Conservation (phyloP, 495 filamentous ascomycete species). For the Tuber indicum region DNA sequence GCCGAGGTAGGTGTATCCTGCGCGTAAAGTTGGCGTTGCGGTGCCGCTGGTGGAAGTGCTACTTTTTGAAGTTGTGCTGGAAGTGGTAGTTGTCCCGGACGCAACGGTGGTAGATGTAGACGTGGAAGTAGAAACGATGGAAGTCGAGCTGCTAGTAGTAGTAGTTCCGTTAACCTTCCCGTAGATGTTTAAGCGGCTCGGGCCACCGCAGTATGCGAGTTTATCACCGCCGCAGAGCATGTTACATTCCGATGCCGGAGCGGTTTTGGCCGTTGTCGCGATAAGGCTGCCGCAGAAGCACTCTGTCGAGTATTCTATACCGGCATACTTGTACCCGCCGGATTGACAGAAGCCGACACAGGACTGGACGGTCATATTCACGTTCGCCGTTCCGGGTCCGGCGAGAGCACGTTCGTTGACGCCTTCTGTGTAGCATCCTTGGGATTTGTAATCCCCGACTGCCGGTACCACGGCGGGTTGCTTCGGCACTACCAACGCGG, state of each 20-base stretch:
- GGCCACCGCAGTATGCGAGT: constrained; percentile 46
- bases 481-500: constrained; percentile 24
- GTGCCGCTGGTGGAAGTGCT: constrained; percentile 4
- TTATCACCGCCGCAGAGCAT: constrained; percentile 44
- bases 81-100: background rate
- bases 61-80: background rate
- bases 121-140: background rate
- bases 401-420: constrained; percentile 47
- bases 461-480: constrained; percentile 18
- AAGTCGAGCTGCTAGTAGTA: background rate
- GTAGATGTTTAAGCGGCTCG: constrained; percentile 43
- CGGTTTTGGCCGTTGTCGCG: constrained; percentile 30
- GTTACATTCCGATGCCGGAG: constrained; percentile 21
- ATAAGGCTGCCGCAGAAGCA: constrained; percentile 43
- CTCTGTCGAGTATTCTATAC: constrained; percentile 36
- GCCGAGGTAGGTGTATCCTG: constrained; percentile 55
- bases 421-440: constrained; percentile 56
- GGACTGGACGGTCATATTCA: constrained; percentile 40
- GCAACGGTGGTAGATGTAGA: background rate
- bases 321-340: constrained; percentile 47
- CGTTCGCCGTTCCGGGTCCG: constrained; percentile 31
- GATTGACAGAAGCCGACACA: constrained; percentile 48
- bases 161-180: constrained; percentile 11
- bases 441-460: constrained; percentile 18
- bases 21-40: constrained; percentile 4